Percentiles rank a stretch among this genome's conserved stretches.
phyloP scores from a whole-genome alignment of 2,329 filamentous ascomycete genomes.

The Trichoderma sp. region DNA sequence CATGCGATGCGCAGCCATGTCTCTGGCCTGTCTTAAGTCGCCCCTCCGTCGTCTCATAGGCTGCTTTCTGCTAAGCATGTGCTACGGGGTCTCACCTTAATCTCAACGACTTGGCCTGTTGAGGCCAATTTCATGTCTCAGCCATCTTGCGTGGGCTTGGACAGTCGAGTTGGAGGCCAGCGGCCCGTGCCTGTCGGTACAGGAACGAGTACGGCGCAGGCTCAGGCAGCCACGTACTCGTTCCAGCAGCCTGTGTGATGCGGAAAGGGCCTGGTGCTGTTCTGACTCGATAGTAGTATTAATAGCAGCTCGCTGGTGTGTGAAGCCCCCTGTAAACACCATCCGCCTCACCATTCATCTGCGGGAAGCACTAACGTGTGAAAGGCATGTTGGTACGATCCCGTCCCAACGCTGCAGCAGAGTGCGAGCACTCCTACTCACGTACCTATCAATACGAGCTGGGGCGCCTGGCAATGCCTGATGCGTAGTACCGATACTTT shows the following conservation, averaged over 20 bases:
- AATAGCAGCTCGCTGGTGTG: neutral
- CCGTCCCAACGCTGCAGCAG: neutral
- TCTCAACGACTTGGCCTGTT: slow-evolving; percentile 21
- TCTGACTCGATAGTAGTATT: neutral
- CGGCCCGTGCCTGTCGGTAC: neutral
- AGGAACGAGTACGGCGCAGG: slow-evolving; percentile 14
- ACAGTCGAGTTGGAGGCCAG: neutral
- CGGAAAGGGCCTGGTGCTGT: neutral
- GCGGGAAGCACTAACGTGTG: slow-evolving; percentile 6
- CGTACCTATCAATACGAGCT: neutral
- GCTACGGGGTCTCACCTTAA: slow-evolving; percentile 20
- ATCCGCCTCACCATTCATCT: slow-evolving; percentile 15
- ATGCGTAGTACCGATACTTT: neutral
- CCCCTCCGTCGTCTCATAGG: slow-evolving; percentile 14
- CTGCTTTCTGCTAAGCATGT: neutral
- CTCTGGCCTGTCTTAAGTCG: slow-evolving; percentile 18
- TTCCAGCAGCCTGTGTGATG: neutral
- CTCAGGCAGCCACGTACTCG: slow-evolving; percentile 20
- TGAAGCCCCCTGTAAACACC: slow-evolving; percentile 16
- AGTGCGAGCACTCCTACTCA: neutral
- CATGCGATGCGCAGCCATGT: slow-evolving; percentile 26
- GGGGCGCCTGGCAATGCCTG: neutral
- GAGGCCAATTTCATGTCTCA: slow-evolving; percentile 19
- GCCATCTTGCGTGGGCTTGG: neutral
- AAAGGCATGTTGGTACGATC: slow-evolving; percentile 1